Base-by-base conservation (phyloP, 73 alveolate genomes). In the Stentor roeselii region DNA sequence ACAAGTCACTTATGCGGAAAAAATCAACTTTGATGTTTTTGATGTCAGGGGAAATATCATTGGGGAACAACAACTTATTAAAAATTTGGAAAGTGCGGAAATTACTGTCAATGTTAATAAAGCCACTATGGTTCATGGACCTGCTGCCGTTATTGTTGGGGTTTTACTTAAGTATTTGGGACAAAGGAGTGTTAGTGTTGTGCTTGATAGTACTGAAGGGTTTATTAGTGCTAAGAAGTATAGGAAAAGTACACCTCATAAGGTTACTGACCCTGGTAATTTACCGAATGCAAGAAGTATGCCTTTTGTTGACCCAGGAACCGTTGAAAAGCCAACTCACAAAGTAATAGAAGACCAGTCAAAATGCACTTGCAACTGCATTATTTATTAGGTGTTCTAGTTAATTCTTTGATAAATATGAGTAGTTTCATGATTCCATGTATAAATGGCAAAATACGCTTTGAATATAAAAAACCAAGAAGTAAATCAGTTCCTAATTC, bases 91-190 rank as follows among this genome's bases (percentile, higher is more conserved):
- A 32, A 67, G 41, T 40, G 37, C n/a, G 21, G 80, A 32, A 67
- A 67, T 67, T 32, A 34, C 41, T 21, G 21, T 67, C 41, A n/a
- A 32, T 30, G 34, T 21, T 67, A 32, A 32, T 1, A 67, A 67
- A 67, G n/a, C 80, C 0, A 67, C 80, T 27, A 67, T 67, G 21
- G 80, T 67, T 27, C 80, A 67, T 67, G 80, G 80, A 67, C 21
- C 21, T 27, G 37, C 37, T 67, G 80, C 80, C 1, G n/a, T 21
- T 32, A 11, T 67, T n/a, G 2, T 67, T 21, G 80, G 80, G 11
- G 41, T 67, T 67, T 67, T 67, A 67, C 37, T 67, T 21, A 67
- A 21, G 34, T 67, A 21, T 67, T 67, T 67, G 34, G 80, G 80
- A 32, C 41, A 67, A 67, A n/a, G 37, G 34, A 27, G 42, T 21